Base-by-base conservation (phyloP, 495 filamentous ascomycete genomes). In the Articulospora tetracladia region DNA sequence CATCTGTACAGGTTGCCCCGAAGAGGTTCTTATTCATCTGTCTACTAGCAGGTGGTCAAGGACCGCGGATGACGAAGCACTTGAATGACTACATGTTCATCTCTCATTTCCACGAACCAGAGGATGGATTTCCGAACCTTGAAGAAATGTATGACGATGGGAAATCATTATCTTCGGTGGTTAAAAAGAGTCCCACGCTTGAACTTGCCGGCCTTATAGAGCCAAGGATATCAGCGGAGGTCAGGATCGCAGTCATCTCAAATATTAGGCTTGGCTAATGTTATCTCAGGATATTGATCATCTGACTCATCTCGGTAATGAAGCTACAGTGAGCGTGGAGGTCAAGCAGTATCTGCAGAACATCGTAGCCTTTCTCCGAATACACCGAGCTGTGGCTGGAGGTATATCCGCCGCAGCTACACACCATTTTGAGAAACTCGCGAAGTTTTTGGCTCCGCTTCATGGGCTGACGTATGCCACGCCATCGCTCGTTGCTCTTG, bases 21-120 rank as follows among this genome's bases (percentile, higher is more conserved):
- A 84, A 86, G 65, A 79, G 82, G 34, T 98, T 98, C 72, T 75
- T 97, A 17, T 84, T 97, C 66, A 74, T 97, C 24, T 86, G 91
- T 15, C 70, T 96, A 17, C 72, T 92, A 28, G 77, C 75, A 34
- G 74, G 75, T 53, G 65, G 68, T 15, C 70, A 73, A 19, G 70
- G 72, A 51, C 77, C 75, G 1, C 73, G 70, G 28, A 73, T 83
- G 19, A 79, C 75, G 19, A 67, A 75, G 46, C 79, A 82, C 59
- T 69, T 96, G 76, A 91, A 89, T 68, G 92, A 97, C 57, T 83
- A 89, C 63, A 84, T 98, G 60, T 90, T 93, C 67, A 84, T 98
- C 19, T 93, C 91, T 0, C 92, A 97, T 72, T 90, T 85, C 73
- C 92, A 98, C 68, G 79, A 86, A 32, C 76, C 81, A 3, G 81